Evolutionary conservation across 208 protist species (phyloP), one percentile per base, ranked within the genome.

Genomic region (Vickermania spadyakhi): DNA sequence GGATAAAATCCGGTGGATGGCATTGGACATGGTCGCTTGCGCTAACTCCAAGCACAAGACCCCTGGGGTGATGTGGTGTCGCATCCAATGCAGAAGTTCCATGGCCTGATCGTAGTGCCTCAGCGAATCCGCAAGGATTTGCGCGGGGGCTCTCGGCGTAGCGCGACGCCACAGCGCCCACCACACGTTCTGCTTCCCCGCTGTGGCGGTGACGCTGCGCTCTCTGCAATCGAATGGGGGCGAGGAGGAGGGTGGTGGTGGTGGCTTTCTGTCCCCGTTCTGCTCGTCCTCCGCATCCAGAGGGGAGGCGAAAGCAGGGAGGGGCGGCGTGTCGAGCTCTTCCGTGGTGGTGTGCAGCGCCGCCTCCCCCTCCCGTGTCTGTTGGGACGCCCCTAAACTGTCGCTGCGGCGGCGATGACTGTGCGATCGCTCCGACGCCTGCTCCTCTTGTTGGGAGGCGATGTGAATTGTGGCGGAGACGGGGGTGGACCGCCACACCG

Each of bases 101-200:
- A 45, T 56, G 11, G 77, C 82, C 57, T 83, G 66, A 57, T 73
- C 77, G 31, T 66, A 51, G 1, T 77, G 66, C 18, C 68, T 61
- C 55, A 89, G 85, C 41, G 72, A 59, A 42, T 66, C 50, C 0
- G 62, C 56, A 28, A 81, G 50, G 31, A 93, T 84, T 26, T 80
- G 70, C 14, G 64, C 60, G 26, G 60, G 70, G 4, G 79, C 77
- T 7, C 82, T 79, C 3, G 86, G 86, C 3, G 51, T 64, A 21
- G 86, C 81, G 50, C 70, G 55, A 25, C 58, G 23, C 86, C 86
- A 93, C 51, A 93, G 57, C 26, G 66, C 42, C 81, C 77, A 88
- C 86, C 81, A 93, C 60, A 87, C 64, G 68, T 89, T 42, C n/a
- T 55, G 13, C 36, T 45, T 45, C 7, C 36, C 36, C 11, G 36